Percentiles rank a stretch among this genome's conserved stretches.
Conservation (phyloP, 108 stramenopile species). For the Stephanodiscus minutulus region DNA sequence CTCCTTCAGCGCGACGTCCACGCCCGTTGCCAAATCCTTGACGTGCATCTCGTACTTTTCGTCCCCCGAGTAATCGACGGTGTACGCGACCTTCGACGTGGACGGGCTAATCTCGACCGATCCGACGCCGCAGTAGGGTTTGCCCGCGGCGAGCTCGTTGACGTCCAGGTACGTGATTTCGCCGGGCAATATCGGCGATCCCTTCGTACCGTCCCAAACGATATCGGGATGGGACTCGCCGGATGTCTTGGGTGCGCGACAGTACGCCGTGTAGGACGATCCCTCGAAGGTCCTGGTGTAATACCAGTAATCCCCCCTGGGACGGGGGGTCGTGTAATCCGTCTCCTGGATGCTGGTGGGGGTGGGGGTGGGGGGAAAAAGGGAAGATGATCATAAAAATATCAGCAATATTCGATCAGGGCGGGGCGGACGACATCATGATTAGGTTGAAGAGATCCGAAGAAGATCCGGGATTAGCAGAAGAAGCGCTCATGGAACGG, state of each 20-base stretch:
- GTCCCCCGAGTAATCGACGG: constrained; percentile 81
- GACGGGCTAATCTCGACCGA: constrained; percentile 58
- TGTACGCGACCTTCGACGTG: constrained; percentile 64
- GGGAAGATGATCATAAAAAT: neutral
- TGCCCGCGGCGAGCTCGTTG: constrained; percentile 77
- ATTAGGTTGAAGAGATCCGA: too few relatives aligned
- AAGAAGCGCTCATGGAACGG: too few relatives aligned
- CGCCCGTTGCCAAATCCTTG: constrained; percentile 62
- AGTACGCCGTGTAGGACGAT: constrained; percentile 77
- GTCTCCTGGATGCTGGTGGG: constrained; percentile 67
- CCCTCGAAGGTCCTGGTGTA: constrained; percentile 92
- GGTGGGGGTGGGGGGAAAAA: neutral
- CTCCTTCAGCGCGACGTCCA: constrained; percentile 54
- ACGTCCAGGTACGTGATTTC: constrained; percentile 81
- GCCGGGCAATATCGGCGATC: constrained; percentile 58
- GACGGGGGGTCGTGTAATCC: constrained; percentile 76
- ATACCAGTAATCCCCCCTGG: constrained; percentile 71
- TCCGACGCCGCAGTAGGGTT: constrained; percentile 81
- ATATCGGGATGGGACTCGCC: constrained; percentile 13
- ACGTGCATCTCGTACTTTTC: constrained; percentile 84
- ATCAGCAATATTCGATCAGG: neutral
- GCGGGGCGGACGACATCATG: too few relatives aligned
- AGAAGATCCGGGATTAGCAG: too few relatives aligned
- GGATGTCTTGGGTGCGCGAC: constrained; percentile 63
- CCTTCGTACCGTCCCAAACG: constrained; percentile 67